Evolutionary conservation across 1,284 basidiomycete genomes (phyloP), one percentile per base, ranked within the genome.

Genomic region (Schizopora paradoxa): DNA sequence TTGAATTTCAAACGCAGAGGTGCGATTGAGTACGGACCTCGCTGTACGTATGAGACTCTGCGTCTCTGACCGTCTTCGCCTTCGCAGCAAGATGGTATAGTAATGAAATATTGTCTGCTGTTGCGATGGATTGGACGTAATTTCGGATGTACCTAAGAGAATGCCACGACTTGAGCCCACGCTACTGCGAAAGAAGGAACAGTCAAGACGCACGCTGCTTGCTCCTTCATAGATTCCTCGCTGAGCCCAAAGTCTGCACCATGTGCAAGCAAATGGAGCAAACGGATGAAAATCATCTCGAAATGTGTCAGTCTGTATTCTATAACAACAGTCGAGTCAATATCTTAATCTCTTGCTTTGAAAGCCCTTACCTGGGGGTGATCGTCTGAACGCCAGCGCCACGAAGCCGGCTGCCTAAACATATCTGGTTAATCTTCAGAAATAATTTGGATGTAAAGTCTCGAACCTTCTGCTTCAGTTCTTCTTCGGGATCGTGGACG

Each of bases 401-500:
- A 89, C 68, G 60, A 83, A 87, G 10, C 72, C 69, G 29, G 72
- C 66, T 7, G 83, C 82, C 82, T 85, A 38, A 1, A 11, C 21
- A 14, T 18, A 34, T 42, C 4, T 11, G 25, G n/a, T 18, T n/a
- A 18, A 22, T 7, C 5, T 36, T 13, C 11, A 10, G 18, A 22
- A 10, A 41, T 7, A 26, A 1, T 31, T 13, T 18, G 5, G 21
- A 35, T n/a, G 19, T 31, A 10, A 47, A 8, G 2, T 3, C 37
- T 6, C 71, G 50, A 37, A 81, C 85, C 62, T 73, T 72, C 28
- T 61, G 65, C 54, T 75, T 80, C 27, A 94, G 75, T 50, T 95
- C 91, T 21, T 66, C 64, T 56, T 97, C 94, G 0, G 95, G 95
- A 65, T 99, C 96, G 53, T 91, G 85, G 0, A 92, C 87, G 0